phyloP scores from a whole-genome alignment of 148 eudicot genomes.

The Mesembryanthemum crystallinum region DNA sequence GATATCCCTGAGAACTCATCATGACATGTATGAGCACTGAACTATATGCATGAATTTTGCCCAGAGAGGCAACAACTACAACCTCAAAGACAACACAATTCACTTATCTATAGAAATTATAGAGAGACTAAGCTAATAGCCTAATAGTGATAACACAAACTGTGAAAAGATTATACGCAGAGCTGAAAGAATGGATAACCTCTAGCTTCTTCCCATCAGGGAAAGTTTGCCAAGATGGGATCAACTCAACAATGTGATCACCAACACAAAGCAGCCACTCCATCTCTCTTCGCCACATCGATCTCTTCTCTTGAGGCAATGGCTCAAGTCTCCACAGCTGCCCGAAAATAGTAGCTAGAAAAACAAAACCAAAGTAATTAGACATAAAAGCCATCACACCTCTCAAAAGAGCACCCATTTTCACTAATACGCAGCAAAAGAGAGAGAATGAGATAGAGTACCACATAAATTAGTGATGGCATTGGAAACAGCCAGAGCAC shows the following conservation, averaged over 20 bases:
- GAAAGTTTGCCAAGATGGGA: slow-evolving; percentile 86
- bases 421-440: not conserved
- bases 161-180: not conserved
- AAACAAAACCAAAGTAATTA: slow-evolving; percentile 1
- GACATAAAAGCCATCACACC: not conserved
- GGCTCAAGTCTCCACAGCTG: slow-evolving; percentile 98
- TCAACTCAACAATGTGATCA: slow-evolving; percentile 88
- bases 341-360: slow-evolving; percentile 76
- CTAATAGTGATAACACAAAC: not conserved
- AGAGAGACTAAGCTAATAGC: not conserved
- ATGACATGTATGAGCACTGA: not conserved
- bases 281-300: slow-evolving; percentile 94
- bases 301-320: slow-evolving; percentile 62
- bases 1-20: not conserved
- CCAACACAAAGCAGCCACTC: slow-evolving; percentile 86
- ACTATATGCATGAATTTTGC: not conserved
- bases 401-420: not conserved
- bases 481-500: slow-evolving; percentile 85
- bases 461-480: slow-evolving; percentile 93
- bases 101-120: not conserved
- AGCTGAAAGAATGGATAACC: slow-evolving; percentile 37
- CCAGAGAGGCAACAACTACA: not conserved
- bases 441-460: slow-evolving; percentile 23
- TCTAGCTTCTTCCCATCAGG: slow-evolving; percentile 91
- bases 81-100: not conserved